Base-by-base conservation (phyloP, 306 rosid species). In the Begonia masoniana region DNA sequence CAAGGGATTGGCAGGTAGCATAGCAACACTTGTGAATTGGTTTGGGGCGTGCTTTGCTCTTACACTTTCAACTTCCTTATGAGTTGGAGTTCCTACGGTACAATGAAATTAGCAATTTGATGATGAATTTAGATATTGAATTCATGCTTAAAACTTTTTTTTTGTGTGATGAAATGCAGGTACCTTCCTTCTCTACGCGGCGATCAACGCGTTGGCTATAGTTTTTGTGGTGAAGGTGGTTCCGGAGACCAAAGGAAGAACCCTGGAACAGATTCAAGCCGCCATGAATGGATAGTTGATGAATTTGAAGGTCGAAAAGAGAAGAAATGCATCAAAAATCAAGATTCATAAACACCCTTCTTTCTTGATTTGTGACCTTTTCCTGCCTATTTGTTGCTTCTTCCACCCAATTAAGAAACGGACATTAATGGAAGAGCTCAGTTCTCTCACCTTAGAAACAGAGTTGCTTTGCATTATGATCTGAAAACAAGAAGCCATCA, bases 231-330 rank as follows among this genome's bases (percentile, higher is more conserved):
- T 82, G 14, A 80, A 74, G 67, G 52, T 77, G 56, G 88, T 88
- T 43, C 95, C 95, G 55, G 97, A 88, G 72, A 88, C 97, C 68
- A 88, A 82, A 75, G 97, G 97, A 52, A 84, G 78, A 77, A 88
- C 97, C 55, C 74, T 84, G 12, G 97, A 88, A 72, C 93, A 88
- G 62, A 82, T 88, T 50, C 97, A 88, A 43, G 79, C 74, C 15
- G 67, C 70, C 71, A 77, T 84, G 51, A 69, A 74, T 68, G 39
- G 39, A 31, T 31, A 31, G 39, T 31, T 4, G 39, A 31, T 31
- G 39, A 6, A 31, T 31, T 31, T 31, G 39, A 31, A 31, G 39
- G 1, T 31, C 0, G 8, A 6, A 31, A 31, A 31, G 39, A 7
- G 1, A 31, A 31, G 39, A 31, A 31, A 31, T 1, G 2, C 24